A percentile compares a stretch with the other conserved stretches of the same genome.
phyloP scores from a whole-genome alignment of 2,329 filamentous ascomycete genomes.

The Coniochaeta sp. region DNA sequence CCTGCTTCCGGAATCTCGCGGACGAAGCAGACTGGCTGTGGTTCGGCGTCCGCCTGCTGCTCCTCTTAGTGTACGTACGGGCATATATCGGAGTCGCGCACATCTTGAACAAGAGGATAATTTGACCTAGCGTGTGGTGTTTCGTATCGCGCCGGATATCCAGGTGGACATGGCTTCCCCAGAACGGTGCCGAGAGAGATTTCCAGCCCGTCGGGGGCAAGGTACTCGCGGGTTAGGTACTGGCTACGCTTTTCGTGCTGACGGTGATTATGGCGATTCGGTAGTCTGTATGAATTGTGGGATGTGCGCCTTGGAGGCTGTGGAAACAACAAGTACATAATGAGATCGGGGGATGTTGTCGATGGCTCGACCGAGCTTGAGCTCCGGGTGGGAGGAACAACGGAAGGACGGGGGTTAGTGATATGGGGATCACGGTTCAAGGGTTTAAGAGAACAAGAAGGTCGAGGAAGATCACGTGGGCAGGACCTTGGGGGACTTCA shows the following conservation, averaged over 20 bases:
- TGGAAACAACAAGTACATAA: not conserved
- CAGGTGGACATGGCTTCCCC: not conserved
- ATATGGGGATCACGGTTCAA: too few relatives aligned
- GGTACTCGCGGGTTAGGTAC: not conserved
- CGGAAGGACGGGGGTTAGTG: not conserved
- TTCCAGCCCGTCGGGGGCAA: not conserved
- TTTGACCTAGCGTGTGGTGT: not conserved
- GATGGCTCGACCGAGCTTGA: not conserved
- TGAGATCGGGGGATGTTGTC: not conserved
- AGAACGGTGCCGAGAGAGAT: constrained; percentile 1
- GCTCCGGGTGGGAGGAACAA: not conserved
- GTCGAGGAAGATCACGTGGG: not conserved
- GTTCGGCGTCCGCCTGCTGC: not conserved
- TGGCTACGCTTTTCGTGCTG: not conserved
- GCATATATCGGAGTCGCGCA: not conserved
- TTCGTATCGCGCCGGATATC: not conserved
- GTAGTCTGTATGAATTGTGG: not conserved
- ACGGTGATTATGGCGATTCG: not conserved
- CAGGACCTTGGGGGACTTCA: too few relatives aligned
- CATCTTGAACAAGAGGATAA: not conserved
- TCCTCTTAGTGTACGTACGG: not conserved
- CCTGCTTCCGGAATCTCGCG: not conserved
- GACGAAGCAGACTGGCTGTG: constrained; percentile 1
- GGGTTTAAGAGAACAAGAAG: not conserved
- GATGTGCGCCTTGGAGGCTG: not conserved